Percentiles rank a stretch among this genome's conserved stretches.
phyloP scores from a whole-genome alignment of 129 eudicot species.

The Logfia minima region DNA sequence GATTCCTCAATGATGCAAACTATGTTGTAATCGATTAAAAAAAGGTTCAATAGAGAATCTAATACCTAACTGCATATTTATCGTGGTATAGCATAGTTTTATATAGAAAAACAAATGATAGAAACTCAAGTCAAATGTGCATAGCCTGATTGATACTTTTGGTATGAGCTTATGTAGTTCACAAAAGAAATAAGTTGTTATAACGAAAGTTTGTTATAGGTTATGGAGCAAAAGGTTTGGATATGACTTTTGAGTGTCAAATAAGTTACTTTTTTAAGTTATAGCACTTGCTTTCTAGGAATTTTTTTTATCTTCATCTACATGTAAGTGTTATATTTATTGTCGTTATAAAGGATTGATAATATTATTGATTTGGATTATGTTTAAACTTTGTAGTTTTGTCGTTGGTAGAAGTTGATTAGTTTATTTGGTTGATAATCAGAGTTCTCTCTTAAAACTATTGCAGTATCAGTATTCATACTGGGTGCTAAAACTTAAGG shows the following conservation, averaged over 20 bases:
- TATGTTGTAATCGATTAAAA: slow-evolving; percentile 55
- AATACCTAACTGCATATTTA: slow-evolving; percentile 4
- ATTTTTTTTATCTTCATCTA: too few species aligned
- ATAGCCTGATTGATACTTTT: slow-evolving; percentile 24
- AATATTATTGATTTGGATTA: too few species aligned
- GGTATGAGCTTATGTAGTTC: neutral
- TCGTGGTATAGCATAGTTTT: slow-evolving; percentile 6
- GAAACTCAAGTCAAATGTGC: neutral
- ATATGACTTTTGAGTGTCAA: neutral
- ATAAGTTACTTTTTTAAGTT: too few species aligned
- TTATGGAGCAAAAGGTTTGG: neutral
- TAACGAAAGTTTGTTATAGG: neutral
- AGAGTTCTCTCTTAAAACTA: too few species aligned
- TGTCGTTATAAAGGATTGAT: too few species aligned
- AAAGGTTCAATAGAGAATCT: neutral
- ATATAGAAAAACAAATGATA: neutral
- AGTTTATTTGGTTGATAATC: too few species aligned
- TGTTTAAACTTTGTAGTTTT: too few species aligned
- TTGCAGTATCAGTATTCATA: too few species aligned
- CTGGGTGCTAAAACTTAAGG: too few species aligned
- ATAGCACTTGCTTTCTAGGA: neutral
- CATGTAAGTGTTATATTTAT: too few species aligned
- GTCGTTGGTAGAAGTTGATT: too few species aligned
- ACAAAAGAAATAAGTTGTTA: slow-evolving; percentile 11
- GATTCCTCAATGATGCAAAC: slow-evolving; percentile 50